A percentile compares a stretch with the other conserved stretches of the same genome.
These are phyloP conservation scores for Nothophoma quercina DNA, from an alignment of 2,329 filamentous ascomycete species.

Conservation along the genomic window DNA sequence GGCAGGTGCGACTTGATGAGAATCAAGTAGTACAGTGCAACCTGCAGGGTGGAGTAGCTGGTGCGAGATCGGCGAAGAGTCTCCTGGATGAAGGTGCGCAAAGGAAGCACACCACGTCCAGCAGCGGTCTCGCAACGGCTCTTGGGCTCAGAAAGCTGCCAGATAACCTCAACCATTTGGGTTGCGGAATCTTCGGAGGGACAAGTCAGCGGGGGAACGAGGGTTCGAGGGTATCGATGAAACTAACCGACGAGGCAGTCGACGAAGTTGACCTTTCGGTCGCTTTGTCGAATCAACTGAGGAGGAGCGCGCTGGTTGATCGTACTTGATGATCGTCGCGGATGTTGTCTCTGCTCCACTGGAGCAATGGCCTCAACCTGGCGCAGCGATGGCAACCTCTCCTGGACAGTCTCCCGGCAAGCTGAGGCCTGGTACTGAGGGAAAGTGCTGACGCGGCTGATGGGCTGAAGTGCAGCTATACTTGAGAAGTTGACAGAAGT, in stretches of 20 bases:
- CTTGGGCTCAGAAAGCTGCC: slow-evolving; percentile 85
- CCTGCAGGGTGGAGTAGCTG: slow-evolving; percentile 96
- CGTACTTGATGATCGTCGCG: slow-evolving; percentile 64
- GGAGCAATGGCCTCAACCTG: slow-evolving; percentile 58
- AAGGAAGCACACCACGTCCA: slow-evolving; percentile 80
- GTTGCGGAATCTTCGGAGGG: slow-evolving; percentile 83
- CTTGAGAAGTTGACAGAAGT: slow-evolving; percentile 32
- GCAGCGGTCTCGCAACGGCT: slow-evolving; percentile 72
- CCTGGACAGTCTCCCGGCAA: slow-evolving; percentile 43
- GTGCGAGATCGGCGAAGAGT: slow-evolving; percentile 93
- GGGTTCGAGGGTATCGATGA: slow-evolving; percentile 43
- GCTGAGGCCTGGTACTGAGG: slow-evolving; percentile 50
- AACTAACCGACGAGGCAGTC: slow-evolving; percentile 96
- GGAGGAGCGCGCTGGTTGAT: slow-evolving; percentile 71
- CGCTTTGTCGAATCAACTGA: slow-evolving; percentile 81
- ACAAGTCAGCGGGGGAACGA: slow-evolving; percentile 38
- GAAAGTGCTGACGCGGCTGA: slow-evolving; percentile 46
- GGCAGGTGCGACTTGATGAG: slow-evolving; percentile 92
- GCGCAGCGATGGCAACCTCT: slow-evolving; percentile 45
- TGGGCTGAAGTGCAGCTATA: slow-evolving; percentile 40
- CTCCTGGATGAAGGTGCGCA: slow-evolving; percentile 97
- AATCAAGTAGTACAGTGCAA: slow-evolving; percentile 94
- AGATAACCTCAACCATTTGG: slow-evolving; percentile 96
- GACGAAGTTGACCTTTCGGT: slow-evolving; percentile 94
- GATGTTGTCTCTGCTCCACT: slow-evolving; percentile 69